Conservation (phyloP, 2,329 filamentous ascomycete species). For the Stemphylium lycopersici region DNA sequence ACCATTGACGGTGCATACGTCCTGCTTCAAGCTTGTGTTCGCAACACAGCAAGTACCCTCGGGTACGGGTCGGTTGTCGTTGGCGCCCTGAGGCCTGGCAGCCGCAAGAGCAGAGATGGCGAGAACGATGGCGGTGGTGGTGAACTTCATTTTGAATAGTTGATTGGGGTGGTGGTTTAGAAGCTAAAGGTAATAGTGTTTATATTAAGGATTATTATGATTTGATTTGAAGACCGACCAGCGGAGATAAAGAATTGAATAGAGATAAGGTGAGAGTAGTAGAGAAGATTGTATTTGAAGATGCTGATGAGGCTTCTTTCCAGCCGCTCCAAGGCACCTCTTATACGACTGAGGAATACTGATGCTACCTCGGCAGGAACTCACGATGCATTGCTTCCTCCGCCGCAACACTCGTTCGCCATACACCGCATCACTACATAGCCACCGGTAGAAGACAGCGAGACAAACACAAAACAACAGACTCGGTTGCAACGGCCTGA, state of each 20-base stretch:
- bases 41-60: constrained; percentile 33
- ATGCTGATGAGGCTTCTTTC: constrained; percentile 10
- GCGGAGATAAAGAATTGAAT: constrained; percentile 9
- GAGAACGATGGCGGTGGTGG: constrained; percentile 22
- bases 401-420: constrained; percentile 3
- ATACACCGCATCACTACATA: background rate
- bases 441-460: constrained; percentile 7
- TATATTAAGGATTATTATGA: constrained; percentile 2
- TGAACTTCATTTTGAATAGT: constrained; percentile 32
- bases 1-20: constrained; percentile 39
- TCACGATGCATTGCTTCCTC: constrained; percentile 6
- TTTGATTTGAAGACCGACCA: constrained; percentile 15
- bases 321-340: constrained; percentile 3
- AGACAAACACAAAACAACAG: constrained; percentile 13
- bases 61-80: constrained; percentile 33
- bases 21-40: constrained; percentile 39
- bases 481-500: constrained; percentile 4
- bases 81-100: constrained; percentile 25
- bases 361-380: constrained; percentile 1
- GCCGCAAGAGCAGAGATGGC: constrained; percentile 26
- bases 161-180: background rate
- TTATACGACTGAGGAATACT: constrained; percentile 7
- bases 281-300: constrained; percentile 7
- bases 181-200: constrained; percentile 1
- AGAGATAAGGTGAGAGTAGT: background rate